Base-by-base conservation (phyloP, 2,329 filamentous ascomycete species). In the Nemania serpens region DNA sequence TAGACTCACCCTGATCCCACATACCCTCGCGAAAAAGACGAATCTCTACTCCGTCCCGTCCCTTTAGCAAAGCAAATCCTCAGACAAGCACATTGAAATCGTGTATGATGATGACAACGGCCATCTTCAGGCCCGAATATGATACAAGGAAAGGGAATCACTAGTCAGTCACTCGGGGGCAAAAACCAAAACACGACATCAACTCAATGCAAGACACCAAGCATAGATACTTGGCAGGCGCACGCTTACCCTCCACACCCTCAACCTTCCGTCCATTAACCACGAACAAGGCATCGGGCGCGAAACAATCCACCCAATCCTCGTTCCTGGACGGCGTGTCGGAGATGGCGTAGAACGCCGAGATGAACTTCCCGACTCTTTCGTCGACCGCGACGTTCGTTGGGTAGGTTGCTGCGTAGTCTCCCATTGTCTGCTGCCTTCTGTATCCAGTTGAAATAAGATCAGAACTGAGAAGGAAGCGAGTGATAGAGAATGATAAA, bases 271-370 rank as follows among this genome's bases (percentile, higher is more conserved):
- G 76, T 15, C 71, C 73, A n/a, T 76, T 79, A 58, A 83, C 77
- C 5, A 75, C 69, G 9, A 82, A 68, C 18, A 66, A 66, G n/a
- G 79, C 80, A 49, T 78, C 77, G 3, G 77, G 66, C 1, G 68
- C 68, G 66, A 82, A 83, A 41, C 70, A 76, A 34, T 70, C 69
- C 15, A 78, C 68, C 81, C 81, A 83, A 43, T 76, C 73, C 57
- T 79, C 75, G 49, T 79, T 76, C 61, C 70, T 68, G n/a, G 74
- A 73, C 3, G 70, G 68, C 22, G 74, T 75, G 64, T 82, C 81
- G 22, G 80, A 82, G 12, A 74, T 66, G 3, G 68, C 72, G 69
- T 78, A 83, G 67, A 82, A 83, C 34, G 71, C 70, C 57, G 74
- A 73, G 60, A 82, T 74, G 51, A 82, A 81, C 3, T 64, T 34